Percentiles rank a stretch among this genome's conserved stretches.
phyloP scores from a whole-genome alignment of 2,329 filamentous ascomycete species.

The Coniosporium tulheliwenetii region DNA sequence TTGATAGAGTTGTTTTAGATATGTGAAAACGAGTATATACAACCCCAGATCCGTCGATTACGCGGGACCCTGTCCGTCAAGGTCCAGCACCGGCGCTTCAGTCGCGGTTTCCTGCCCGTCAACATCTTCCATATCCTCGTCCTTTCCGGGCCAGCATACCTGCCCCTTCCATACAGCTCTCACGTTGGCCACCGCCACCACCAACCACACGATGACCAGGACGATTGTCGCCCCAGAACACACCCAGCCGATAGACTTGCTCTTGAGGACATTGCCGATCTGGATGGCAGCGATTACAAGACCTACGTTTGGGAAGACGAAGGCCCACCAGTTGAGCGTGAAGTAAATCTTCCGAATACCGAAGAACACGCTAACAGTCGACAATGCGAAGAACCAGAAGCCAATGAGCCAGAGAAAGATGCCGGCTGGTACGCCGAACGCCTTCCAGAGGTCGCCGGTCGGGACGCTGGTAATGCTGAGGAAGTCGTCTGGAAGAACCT shows the following conservation, averaged over 20 bases:
- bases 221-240: conserved; percentile 42
- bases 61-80: too few species aligned
- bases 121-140: conserved; percentile 35
- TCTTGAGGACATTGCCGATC: conserved; percentile 37
- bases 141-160: conserved; percentile 43
- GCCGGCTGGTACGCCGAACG: conserved; percentile 21
- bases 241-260: conserved; percentile 36
- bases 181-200: conserved; percentile 33
- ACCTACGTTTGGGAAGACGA: conserved; percentile 51
- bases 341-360: conserved; percentile 27
- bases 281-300: conserved; percentile 44
- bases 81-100: too few species aligned
- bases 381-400: conserved; percentile 35
- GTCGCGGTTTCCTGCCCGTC: too few species aligned
- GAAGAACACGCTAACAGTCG: conserved; percentile 20
- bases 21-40: too few species aligned
- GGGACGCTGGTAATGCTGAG: conserved; percentile 16
- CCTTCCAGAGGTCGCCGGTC: conserved; percentile 21
- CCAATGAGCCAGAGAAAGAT: conserved; percentile 33
- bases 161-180: conserved; percentile 34
- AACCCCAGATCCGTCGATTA: too few species aligned
- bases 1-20: too few species aligned
- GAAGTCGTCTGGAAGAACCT: conserved; percentile 16
- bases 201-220: conserved; percentile 39
- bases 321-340: conserved; percentile 44